These are phyloP conservation scores for Kodamaea sp. DNA, from an alignment of 1,139 yeast genomes.

Conservation along the genomic window DNA sequence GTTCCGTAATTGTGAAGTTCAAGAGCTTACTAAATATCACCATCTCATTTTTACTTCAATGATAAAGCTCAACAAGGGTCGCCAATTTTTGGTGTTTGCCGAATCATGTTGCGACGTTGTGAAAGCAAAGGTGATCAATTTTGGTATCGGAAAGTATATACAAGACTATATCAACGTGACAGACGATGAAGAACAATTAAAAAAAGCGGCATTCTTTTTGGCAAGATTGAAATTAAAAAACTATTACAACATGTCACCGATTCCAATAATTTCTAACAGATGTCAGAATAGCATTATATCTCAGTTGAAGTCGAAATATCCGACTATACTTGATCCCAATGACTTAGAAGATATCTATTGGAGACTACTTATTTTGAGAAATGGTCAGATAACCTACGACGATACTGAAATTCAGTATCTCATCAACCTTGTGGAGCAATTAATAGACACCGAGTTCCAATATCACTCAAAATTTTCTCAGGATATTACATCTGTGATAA, in stretches of 20 bases:
- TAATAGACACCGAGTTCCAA: conserved; percentile 12
- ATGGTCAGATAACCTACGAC: conserved; percentile 14
- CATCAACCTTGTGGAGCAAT: conserved; percentile 13
- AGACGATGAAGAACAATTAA: conserved; percentile 26
- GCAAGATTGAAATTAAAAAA: conserved; percentile 24
- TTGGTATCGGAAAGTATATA: conserved; percentile 47
- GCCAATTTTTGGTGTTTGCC: conserved; percentile 50
- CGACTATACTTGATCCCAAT: conserved; percentile 14
- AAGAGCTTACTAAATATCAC: conserved; percentile 50
- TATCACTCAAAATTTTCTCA: conserved; percentile 17
- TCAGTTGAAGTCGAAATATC: conserved; percentile 13
- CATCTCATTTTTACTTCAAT: conserved; percentile 41
- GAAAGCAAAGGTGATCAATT: conserved; percentile 46
- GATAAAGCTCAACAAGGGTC: conserved; percentile 29
- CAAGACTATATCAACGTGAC: conserved; percentile 49
- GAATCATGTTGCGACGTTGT: conserved; percentile 46
- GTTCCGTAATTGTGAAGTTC: conserved; percentile 62
- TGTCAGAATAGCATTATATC: conserved; percentile 13
- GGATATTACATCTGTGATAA: conserved; percentile 19
- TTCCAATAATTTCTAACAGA: conserved; percentile 16
- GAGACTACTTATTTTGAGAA: conserved; percentile 35
- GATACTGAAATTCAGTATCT: conserved; percentile 13
- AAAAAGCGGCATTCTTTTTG: conserved; percentile 48
- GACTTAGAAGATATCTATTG: conserved; percentile 38
- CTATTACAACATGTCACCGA: conserved; percentile 13